Percentiles rank a stretch among this genome's conserved stretches.
These are phyloP conservation scores for Boletus reticulatus DNA, from an alignment of 768 basidiomycete genomes.

Conservation along the genomic window DNA sequence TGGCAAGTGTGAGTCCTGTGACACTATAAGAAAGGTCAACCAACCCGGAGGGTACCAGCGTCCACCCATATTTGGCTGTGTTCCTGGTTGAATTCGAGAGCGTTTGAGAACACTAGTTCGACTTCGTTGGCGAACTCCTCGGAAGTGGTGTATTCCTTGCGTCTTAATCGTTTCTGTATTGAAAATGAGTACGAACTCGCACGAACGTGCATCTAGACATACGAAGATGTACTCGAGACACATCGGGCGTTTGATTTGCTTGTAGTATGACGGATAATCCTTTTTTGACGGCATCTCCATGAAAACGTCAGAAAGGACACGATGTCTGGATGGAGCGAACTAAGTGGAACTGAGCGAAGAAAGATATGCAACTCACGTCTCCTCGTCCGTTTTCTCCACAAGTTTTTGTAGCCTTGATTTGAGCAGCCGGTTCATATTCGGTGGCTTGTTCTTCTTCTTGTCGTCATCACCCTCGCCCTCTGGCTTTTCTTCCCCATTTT, in stretches of 20 bases:
- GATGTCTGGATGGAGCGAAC: slow-evolving; percentile 46
- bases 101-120: slow-evolving; percentile 88
- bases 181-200: not conserved
- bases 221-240: slow-evolving; percentile 78
- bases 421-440: slow-evolving; percentile 64
- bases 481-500: slow-evolving; percentile 38
- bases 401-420: slow-evolving; percentile 72
- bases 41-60: slow-evolving; percentile 62
- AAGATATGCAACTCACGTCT: slow-evolving; percentile 44
- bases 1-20: slow-evolving; percentile 7
- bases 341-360: not conserved
- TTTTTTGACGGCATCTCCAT: slow-evolving; percentile 83
- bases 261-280: slow-evolving; percentile 77
- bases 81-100: slow-evolving; percentile 84
- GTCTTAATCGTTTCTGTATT: slow-evolving; percentile 72
- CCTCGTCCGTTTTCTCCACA: slow-evolving; percentile 66
- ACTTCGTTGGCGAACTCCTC: slow-evolving; percentile 82
- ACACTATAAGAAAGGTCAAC: slow-evolving; percentile 17
- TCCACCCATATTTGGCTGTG: slow-evolving; percentile 83
- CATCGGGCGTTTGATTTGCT: slow-evolving; percentile 73
- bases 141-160: slow-evolving; percentile 68
- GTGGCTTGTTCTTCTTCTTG: slow-evolving; percentile 50
- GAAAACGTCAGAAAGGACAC: slow-evolving; percentile 68
- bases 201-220: slow-evolving; percentile 29
- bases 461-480: slow-evolving; percentile 46